Evolutionary conservation across 2,329 filamentous ascomycete genomes (phyloP).

Genomic region (Pleurostoma richardsiae): DNA sequence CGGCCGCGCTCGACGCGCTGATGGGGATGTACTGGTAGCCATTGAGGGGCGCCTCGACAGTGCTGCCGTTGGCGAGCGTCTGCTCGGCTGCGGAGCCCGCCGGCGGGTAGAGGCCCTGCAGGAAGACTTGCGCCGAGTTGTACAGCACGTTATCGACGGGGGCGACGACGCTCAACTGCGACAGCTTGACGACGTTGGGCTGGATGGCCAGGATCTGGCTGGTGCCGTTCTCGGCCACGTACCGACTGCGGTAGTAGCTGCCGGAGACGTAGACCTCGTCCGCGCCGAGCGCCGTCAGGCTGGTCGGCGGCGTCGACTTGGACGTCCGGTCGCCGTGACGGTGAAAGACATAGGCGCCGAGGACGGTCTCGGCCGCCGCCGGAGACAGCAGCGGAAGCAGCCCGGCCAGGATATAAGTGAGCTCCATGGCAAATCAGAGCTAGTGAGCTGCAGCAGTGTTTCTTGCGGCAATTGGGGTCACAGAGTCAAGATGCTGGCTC

Average conservation of each 20-base stretch:
- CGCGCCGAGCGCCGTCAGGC: slow-evolving; percentile 76
- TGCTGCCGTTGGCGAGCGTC: slow-evolving; percentile 66
- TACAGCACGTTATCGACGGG: slow-evolving; percentile 75
- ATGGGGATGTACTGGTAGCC: slow-evolving; percentile 85
- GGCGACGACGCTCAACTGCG: slow-evolving; percentile 67
- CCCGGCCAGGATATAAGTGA: slow-evolving; percentile 31
- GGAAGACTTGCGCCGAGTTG: slow-evolving; percentile 72
- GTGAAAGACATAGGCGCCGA: slow-evolving; percentile 83
- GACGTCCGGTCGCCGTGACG: slow-evolving; percentile 85
- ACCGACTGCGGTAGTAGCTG: slow-evolving; percentile 69
- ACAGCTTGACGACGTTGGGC: slow-evolving; percentile 58
- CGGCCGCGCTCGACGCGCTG: slow-evolving; percentile 49
- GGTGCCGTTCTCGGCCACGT: slow-evolving; percentile 58
- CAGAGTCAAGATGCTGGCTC: too few relatives aligned
- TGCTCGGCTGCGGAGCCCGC: slow-evolving; percentile 50
- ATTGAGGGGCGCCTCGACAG: slow-evolving; percentile 61
- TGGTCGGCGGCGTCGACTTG: slow-evolving; percentile 66
- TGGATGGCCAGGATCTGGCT: slow-evolving; percentile 63
- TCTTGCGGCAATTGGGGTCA: too few relatives aligned
- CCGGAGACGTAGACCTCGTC: slow-evolving; percentile 69
- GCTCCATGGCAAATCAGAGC: slow-evolving; percentile 22
- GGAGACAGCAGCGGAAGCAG: slow-evolving; percentile 32
- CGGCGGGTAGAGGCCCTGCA: slow-evolving; percentile 85
- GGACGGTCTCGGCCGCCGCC: slow-evolving; percentile 56
- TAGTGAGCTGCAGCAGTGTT: too few relatives aligned